phyloP scores from a whole-genome alignment of 768 basidiomycete species.

The Holtermannia corniformis region DNA sequence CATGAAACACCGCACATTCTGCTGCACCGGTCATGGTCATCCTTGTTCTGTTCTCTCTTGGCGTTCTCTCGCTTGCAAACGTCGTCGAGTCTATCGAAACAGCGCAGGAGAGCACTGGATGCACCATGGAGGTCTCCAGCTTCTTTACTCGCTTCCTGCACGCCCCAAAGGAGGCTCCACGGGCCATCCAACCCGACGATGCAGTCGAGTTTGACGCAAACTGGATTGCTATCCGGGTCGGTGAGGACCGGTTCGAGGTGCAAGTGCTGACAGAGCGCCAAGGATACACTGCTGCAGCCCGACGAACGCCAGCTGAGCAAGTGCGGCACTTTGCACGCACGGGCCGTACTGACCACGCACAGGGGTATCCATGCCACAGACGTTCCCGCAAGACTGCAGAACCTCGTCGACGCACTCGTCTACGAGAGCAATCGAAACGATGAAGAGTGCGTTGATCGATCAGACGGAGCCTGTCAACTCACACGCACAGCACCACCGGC shows the following conservation, averaged over 20 bases:
- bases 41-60: too few species aligned
- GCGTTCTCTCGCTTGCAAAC: too few species aligned
- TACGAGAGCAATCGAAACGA: conserved; percentile 76
- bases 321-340: conserved; percentile 5
- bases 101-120: too few species aligned
- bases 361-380: conserved; percentile 71
- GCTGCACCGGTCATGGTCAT: too few species aligned
- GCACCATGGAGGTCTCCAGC: conserved; percentile 16
- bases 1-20: too few species aligned
- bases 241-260: neutral
- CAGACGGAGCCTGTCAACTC: conserved; percentile 4
- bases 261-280: neutral
- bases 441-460: conserved; percentile 54
- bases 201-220: conserved; percentile 24
- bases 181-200: conserved; percentile 16
- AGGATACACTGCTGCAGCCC: conserved; percentile 77
- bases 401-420: conserved; percentile 76
- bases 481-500: conserved; percentile 65
- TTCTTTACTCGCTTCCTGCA: conserved; percentile 35
- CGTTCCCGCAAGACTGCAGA: conserved; percentile 64
- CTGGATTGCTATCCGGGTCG: conserved; percentile 27
- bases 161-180: conserved; percentile 11
- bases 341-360: neutral
- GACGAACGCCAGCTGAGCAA: conserved; percentile 73
- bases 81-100: too few species aligned